Base-by-base conservation (phyloP, 140 eudicot genomes). In the Flaveria floridana region DNA sequence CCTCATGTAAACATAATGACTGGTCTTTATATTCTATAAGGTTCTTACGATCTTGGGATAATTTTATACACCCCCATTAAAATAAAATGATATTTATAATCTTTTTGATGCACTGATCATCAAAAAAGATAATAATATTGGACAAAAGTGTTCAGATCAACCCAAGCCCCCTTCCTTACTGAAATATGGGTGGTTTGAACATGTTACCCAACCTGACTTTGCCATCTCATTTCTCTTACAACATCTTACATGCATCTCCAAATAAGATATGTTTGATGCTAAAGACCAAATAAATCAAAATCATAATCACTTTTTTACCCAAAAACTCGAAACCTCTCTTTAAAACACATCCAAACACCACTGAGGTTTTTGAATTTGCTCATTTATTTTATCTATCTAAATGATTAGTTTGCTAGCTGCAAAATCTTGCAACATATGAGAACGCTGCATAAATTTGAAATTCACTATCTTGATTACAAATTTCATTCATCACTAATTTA, bases 401-500 rank as follows among this genome's bases (percentile, higher is more conserved):
- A 6, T 71, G 37, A 55, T 37, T 72, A 13, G 41, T 39, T 72
- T 37, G 55, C 15, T 53, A 52, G 67, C 21, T 3, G 41, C 21
- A 11, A 66, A 53, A 55, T 67, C 50, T 30, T 78, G 56, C 69
- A 34, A 30, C 14, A n/a, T 64, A 34, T 64, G 47, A 15, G 47
- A 42, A 63, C 51, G 52, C 41, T 59, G 47, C 71, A 16, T 70
- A 39, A 51, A 61, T 20, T 28, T 72, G 51, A 21, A 44, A 2
- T 46, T 28, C 18, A 48, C n/a, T 26, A 12, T 34, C 75, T 10
- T 7, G 15, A 56, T 52, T 55, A 20, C 70, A 57, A 37, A 20
- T 52, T 58, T 76, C 8, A 30, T 64, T 72, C 20, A 57, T 71
- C 70, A 53, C 65, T 83, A 26, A 56, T 21, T 46, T 15, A 46